Evolutionary conservation across 352 stramenopile species (phyloP).

Genomic region (Phytophthora fragariaefolia): DNA sequence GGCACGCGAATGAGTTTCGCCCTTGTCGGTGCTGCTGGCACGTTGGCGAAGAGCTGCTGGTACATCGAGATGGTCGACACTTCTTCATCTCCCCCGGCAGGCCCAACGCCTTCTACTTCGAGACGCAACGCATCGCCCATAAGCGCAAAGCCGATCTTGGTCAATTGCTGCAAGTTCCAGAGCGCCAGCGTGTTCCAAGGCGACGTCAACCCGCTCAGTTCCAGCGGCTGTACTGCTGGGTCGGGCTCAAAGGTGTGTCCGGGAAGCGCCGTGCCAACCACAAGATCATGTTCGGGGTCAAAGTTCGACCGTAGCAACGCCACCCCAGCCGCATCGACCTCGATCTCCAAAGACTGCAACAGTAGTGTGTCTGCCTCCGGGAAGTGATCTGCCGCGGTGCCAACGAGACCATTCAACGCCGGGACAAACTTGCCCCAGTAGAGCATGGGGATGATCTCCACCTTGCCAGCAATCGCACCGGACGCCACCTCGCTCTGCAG

Average conservation of each 20-base stretch:
- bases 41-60: conserved; percentile 77
- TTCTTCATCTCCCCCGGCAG: conserved; percentile 90
- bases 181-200: conserved; percentile 97
- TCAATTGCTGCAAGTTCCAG: conserved; percentile 92
- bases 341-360: conserved; percentile 92
- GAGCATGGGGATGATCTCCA: conserved; percentile 87
- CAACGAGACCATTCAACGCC: conserved; percentile 92
- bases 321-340: conserved; percentile 56
- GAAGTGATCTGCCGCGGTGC: conserved; percentile 59
- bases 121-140: conserved; percentile 84
- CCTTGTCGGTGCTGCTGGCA: conserved; percentile 26
- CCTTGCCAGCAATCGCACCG: conserved; percentile 11
- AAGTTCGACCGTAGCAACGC: conserved; percentile 66
- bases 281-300: conserved; percentile 71
- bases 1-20: conserved; percentile 87
- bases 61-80: conserved; percentile 92
- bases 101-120: conserved; percentile 27
- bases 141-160: conserved; percentile 89
- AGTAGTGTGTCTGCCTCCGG: conserved; percentile 59
- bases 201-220: conserved; percentile 86
- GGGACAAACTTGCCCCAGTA: conserved; percentile 95
- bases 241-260: conserved; percentile 64
- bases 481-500: conserved; percentile 34
- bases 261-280: conserved; percentile 89
- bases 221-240: conserved; percentile 38